These are phyloP conservation scores for Aspergillus fischeri DNA, from an alignment of 2,329 filamentous ascomycete genomes.

Conservation along the genomic window DNA sequence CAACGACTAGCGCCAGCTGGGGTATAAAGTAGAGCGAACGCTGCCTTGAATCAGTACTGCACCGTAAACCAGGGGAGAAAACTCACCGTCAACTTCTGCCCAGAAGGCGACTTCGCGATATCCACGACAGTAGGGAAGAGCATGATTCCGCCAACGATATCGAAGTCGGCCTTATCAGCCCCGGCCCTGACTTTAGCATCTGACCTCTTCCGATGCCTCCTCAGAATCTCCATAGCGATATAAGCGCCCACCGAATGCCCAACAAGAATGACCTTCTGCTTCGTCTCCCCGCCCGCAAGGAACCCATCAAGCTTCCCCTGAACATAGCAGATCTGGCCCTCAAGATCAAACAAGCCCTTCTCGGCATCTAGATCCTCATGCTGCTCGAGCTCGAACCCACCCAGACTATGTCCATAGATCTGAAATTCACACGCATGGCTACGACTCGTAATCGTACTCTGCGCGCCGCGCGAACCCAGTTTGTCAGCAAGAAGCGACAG, in stretches of 20 bases:
- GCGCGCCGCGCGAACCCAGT: constrained; percentile 2
- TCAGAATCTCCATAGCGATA: constrained; percentile 64
- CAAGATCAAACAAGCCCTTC: constrained; percentile 34
- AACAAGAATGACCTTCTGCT: constrained; percentile 56
- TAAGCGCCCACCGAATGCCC: constrained; percentile 74
- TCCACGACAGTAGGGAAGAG: constrained; percentile 73
- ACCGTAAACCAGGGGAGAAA: neutral
- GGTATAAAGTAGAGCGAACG: constrained; percentile 32
- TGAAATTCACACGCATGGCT: constrained; percentile 13
- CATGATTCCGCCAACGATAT: constrained; percentile 54
- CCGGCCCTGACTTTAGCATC: neutral
- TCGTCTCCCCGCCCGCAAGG: constrained; percentile 18
- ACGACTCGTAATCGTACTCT: neutral
- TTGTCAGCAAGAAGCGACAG: constrained; percentile 34
- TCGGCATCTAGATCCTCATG: neutral
- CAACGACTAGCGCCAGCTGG: constrained; percentile 33
- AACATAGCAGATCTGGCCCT: constrained; percentile 49
- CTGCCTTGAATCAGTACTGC: constrained; percentile 10
- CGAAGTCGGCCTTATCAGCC: constrained; percentile 21
- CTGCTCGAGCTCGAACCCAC: constrained; percentile 30
- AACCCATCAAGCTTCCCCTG: constrained; percentile 41
- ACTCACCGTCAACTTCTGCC: constrained; percentile 47
- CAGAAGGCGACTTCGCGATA: constrained; percentile 60
- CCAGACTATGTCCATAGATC: constrained; percentile 34
- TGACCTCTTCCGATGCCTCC: constrained; percentile 47